Evolutionary conservation across 2,329 filamentous ascomycete species (phyloP), one percentile per base, ranked within the genome.

Genomic region (Podosphaera aphanis): DNA sequence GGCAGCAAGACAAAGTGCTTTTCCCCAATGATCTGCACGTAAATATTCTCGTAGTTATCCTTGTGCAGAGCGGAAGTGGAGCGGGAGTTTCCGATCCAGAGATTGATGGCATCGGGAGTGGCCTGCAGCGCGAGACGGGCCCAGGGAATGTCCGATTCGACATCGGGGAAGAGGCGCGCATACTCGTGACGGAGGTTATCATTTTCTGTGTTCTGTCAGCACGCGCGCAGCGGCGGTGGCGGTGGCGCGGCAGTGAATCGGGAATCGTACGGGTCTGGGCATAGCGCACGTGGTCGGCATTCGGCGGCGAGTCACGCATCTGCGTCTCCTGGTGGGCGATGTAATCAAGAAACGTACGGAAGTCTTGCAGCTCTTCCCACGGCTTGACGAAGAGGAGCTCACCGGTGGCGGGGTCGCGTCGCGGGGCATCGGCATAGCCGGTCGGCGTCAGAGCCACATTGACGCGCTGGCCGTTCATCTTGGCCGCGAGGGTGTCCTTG

Each of bases 31-130:
- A 88, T 61, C 55, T 88, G 82, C 1, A 83, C 78, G 59, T 86
- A 90, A 0, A 90, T 69, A 58, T 90, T 90, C 60, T 90, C 82
- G 59, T 86, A 88, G 55, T 81, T 81, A 62, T 90, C 83, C 55
- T 79, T 81, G 62, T 90, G 83, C 46, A 86, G 60, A 0, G 79
- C 77, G 0, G 82, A 86, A 1, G 71, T 67, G 21, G 76, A 81
- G 33, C 65, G 66, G 1, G 73, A 73, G 61, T 83, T 81, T 46
- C 83, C 83, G 43, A 90, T 74, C 83, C 48, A 49, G 55, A 90
- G 67, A 57, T 90, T 90, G 49, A 84, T 71, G 13, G 83, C 83
- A 50, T 90, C 83, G 0, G 82, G 79, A 0, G 63, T 56, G 43
- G 69, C 66, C 35, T 70, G 64, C 0, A 88, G 70, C 0, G 81